Percentiles rank a stretch among this genome's conserved stretches.
These are phyloP conservation scores for Syzygium syzygioides DNA, from an alignment of 441 rosid genomes.

Conservation along the genomic window DNA sequence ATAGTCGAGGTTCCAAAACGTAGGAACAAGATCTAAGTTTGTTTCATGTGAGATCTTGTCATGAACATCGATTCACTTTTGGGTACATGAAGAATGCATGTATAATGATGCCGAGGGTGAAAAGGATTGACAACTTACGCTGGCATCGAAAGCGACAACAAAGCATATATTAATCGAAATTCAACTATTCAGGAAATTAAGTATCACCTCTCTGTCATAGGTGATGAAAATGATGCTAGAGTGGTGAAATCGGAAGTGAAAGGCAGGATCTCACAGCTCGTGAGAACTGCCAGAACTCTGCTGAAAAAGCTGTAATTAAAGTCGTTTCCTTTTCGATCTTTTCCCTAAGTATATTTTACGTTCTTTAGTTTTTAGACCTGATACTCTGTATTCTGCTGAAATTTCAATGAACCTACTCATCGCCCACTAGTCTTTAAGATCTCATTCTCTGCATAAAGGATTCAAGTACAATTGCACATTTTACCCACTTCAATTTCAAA, in stretches of 20 bases:
- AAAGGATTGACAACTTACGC: neutral
- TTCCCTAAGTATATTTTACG: too few relatives aligned
- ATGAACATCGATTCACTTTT: neutral
- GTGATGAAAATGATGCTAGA: neutral
- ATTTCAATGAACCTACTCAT: neutral
- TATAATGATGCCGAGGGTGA: neutral
- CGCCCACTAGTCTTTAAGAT: neutral
- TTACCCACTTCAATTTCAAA: neutral
- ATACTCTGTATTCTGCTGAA: neutral
- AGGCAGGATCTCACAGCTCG: neutral
- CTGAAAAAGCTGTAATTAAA: neutral
- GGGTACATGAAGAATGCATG: neutral
- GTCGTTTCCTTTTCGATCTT: too few relatives aligned
- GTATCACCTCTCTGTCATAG: neutral
- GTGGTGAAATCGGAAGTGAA: neutral
- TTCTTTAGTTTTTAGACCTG: neutral
- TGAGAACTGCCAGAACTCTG: neutral
- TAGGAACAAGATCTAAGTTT: neutral
- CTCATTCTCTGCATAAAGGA: neutral
- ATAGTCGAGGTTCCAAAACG: neutral
- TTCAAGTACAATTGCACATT: neutral
- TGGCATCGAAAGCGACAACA: neutral
- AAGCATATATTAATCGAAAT: neutral
- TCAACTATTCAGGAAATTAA: neutral
- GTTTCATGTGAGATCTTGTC: neutral